Evolutionary conservation across 2,329 filamentous ascomycete genomes (phyloP), one percentile per base, ranked within the genome.

Genomic region (Karstenula rhodostoma): DNA sequence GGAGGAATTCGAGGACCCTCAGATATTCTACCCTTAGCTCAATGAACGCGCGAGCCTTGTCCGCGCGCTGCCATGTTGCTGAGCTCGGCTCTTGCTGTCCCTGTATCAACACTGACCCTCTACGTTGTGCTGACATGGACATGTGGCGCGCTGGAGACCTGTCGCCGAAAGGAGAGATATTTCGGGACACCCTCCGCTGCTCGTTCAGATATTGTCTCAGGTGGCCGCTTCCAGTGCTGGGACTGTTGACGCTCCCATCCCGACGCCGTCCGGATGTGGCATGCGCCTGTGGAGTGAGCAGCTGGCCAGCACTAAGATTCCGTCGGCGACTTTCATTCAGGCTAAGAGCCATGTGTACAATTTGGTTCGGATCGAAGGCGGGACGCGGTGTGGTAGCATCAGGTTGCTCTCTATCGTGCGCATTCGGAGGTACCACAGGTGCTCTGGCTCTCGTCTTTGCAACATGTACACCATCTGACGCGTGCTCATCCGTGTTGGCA

Each of bases 281-380:
- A 54, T 78, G 78, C 79, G 86, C 37, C 80, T 81, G 76, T 29
- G 78, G 57, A 76, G 85, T 73, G 73, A 87, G 57, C 72, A 86
- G 67, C 78, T 84, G 76, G 74, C 88, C 77, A 81, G 85, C 77
- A 82, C 86, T 76, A 80, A 87, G 62, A 83, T 91, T 78, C 84
- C 84, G 72, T 42, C 87, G 87, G 65, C 88, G 87, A 71, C 90
- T 92, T 77, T 97, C 93, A 80, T 91, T 96, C 52, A 98, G 79
- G 65, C 90, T 95, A 68, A 98, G 80, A 1, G 94, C 94, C 86
- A 98, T 91, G 71, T 93, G 93, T 44, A 98, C 93, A 65, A 98
- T 96, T 77, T 97, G 92, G 4, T 90, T 87, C 8, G 94, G 90
- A 71, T 97, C 94, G 61, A 90, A 84, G 69, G 93, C 88, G 22